Evolutionary conservation across 345 rosid species (phyloP).

Genomic region (Sapria himalayana): DNA sequence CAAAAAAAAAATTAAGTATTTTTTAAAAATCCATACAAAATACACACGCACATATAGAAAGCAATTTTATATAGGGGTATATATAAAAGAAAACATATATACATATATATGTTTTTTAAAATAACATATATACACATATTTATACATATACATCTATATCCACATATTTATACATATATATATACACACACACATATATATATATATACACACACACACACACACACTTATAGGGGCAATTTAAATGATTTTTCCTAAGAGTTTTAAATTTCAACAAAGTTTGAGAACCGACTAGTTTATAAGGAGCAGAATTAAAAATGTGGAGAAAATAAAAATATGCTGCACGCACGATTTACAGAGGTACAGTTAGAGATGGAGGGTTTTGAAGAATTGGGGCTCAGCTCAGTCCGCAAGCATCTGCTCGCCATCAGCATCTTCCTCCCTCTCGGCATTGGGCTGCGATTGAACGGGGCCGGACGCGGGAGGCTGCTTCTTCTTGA

Average conservation of each 20-base stretch:
- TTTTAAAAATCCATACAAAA: not conserved
- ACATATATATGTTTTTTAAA: too few species aligned
- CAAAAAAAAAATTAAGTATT: not conserved
- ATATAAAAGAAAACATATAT: too few species aligned
- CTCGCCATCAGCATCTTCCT: conserved; percentile 81
- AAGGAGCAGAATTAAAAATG: not conserved
- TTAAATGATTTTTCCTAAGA: not conserved
- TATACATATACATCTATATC: not conserved
- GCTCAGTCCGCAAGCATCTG: conserved; percentile 70
- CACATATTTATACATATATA: not conserved
- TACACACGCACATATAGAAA: not conserved
- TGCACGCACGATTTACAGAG: too few species aligned
- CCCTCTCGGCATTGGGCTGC: conserved; percentile 68
- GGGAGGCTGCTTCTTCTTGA: conserved; percentile 83
- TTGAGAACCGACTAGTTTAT: not conserved
- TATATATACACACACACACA: not conserved
- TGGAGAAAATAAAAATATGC: not conserved
- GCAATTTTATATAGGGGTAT: too few species aligned
- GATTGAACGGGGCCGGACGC: conserved; percentile 38
- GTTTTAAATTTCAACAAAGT: not conserved
- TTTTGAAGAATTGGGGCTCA: too few species aligned
- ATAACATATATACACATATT: not conserved
- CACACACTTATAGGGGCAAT: not conserved
- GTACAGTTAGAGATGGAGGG: not conserved
- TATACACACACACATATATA: not conserved